Evolutionary conservation across 2,329 filamentous ascomycete genomes (phyloP).

Genomic region (Ophiostoma sp.): DNA sequence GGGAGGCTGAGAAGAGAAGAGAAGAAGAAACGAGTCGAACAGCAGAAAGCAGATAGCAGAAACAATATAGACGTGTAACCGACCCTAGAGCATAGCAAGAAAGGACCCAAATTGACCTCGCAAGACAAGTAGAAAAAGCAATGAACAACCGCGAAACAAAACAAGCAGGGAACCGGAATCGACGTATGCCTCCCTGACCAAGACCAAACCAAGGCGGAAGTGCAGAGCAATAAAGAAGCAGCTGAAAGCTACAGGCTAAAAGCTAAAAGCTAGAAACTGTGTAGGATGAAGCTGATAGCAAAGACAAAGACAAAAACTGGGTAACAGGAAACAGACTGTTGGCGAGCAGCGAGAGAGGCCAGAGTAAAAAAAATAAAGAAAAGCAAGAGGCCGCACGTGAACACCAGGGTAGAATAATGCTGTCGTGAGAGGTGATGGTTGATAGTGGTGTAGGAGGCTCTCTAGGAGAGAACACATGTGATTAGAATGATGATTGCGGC

Average conservation of each 20-base stretch:
- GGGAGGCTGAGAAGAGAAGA: neutral
- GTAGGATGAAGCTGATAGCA: too few species aligned
- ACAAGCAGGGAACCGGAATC: neutral
- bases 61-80: neutral
- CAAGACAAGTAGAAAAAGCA: neutral
- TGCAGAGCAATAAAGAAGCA: neutral
- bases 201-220: neutral
- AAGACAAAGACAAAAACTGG: too few species aligned
- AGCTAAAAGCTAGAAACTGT: too few species aligned
- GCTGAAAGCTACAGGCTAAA: too few species aligned
- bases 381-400: neutral
- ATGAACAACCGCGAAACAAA: neutral
- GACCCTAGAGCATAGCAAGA: neutral
- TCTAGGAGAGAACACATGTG: neutral
- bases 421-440: neutral
- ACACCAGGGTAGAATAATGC: neutral
- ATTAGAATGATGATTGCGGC: neutral
- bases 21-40: neutral
- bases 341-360: neutral
- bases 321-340: too few species aligned
- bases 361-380: neutral
- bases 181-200: neutral
- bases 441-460: neutral
- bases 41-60: neutral
- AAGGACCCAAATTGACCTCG: neutral